phyloP scores from a whole-genome alignment of 2,329 filamentous ascomycete genomes.

The Pseudogymnoascus sp. region DNA sequence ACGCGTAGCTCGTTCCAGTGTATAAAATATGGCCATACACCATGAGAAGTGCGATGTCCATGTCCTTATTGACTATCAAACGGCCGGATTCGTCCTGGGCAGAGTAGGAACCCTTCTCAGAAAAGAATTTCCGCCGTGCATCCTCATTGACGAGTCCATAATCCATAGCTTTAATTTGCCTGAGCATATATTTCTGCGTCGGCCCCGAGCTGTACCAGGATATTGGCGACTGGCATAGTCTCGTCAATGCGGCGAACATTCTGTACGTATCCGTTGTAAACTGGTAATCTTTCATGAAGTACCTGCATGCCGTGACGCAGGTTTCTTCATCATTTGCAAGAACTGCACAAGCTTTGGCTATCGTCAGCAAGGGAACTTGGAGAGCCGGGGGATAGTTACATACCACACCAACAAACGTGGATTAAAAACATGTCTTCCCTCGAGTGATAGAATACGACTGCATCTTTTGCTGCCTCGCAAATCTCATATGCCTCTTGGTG shows the following conservation, averaged over 20 bases:
- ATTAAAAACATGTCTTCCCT: slow-evolving; percentile 62
- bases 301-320: slow-evolving; percentile 64
- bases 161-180: slow-evolving; percentile 88
- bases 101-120: slow-evolving; percentile 35
- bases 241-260: slow-evolving; percentile 70
- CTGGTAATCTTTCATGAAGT: slow-evolving; percentile 75
- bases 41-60: slow-evolving; percentile 76
- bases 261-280: slow-evolving; percentile 77
- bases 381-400: slow-evolving; percentile 22
- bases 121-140: slow-evolving; percentile 36
- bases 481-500: slow-evolving; percentile 69
- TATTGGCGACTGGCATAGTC: slow-evolving; percentile 63
- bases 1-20: slow-evolving; percentile 72
- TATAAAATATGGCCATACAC: slow-evolving; percentile 88
- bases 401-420: slow-evolving; percentile 68
- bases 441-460: slow-evolving; percentile 72
- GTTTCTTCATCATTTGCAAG: slow-evolving; percentile 71
- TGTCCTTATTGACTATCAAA: slow-evolving; percentile 23
- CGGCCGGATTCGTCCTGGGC: slow-evolving; percentile 28
- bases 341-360: slow-evolving; percentile 64
- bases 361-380: slow-evolving; percentile 13
- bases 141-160: slow-evolving; percentile 49
- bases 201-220: slow-evolving; percentile 73
- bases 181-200: slow-evolving; percentile 82
- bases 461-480: slow-evolving; percentile 68